phyloP scores from a whole-genome alignment of 164 flowering plant genomes.

The Protea cynaroides region DNA sequence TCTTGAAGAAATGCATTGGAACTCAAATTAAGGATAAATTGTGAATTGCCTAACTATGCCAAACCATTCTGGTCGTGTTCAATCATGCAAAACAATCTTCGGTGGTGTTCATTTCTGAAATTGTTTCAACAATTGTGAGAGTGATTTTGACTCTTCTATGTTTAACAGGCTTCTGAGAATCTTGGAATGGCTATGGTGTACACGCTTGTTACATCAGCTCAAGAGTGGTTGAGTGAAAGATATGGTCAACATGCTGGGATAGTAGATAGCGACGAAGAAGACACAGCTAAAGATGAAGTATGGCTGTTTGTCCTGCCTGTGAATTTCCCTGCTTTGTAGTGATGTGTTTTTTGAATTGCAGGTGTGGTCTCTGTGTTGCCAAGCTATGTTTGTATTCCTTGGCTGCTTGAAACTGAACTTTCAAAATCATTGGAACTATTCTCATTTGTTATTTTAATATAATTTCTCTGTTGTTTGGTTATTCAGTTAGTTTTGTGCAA shows the following conservation, averaged over 20 bases:
- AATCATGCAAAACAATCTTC: too few species aligned
- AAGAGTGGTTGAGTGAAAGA: conserved; percentile 84
- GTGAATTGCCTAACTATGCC: too few species aligned
- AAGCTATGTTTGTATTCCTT: neutral
- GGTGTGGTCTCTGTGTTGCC: conserved; percentile 14
- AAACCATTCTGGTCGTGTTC: too few species aligned
- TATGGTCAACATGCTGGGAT: conserved; percentile 44
- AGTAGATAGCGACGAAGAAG: conserved; percentile 39
- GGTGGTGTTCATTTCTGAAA: too few species aligned
- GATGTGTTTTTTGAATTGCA: conserved; percentile 5
- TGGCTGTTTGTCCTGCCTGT: conserved; percentile 14
- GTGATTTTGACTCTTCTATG: conserved; percentile 6
- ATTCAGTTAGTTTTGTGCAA: too few species aligned
- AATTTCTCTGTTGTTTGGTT: too few species aligned
- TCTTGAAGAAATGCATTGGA: too few species aligned
- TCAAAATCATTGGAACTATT: too few species aligned
- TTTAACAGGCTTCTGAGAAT: conserved; percentile 78
- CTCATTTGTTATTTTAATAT: too few species aligned
- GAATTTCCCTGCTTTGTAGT: conserved; percentile 11
- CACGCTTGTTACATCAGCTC: conserved; percentile 81
- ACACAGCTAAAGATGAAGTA: conserved; percentile 81
- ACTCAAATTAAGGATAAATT: too few species aligned
- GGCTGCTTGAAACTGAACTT: neutral
- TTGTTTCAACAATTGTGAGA: too few species aligned
- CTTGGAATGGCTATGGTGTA: conserved; percentile 99